A percentile compares a stretch with the other conserved stretches of the same genome.
Conservation (phyloP, 139 green algal genomes). For the Chlorella ohadii region DNA sequence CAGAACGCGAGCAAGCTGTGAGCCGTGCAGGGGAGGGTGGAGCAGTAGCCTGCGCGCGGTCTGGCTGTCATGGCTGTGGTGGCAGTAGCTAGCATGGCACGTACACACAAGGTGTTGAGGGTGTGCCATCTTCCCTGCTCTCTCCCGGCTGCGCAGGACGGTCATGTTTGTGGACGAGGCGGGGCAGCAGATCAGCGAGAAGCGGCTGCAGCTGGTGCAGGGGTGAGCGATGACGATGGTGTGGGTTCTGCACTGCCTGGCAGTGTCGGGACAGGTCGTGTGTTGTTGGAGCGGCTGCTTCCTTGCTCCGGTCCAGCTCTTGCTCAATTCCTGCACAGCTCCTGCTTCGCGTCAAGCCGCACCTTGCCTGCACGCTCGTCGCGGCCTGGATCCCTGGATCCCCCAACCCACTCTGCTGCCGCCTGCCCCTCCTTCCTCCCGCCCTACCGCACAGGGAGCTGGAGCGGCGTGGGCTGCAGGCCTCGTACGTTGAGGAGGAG, state of each 20-base stretch:
- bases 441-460: conserved; percentile 22
- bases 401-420: too few relatives aligned
- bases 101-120: not conserved
- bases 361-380: too few relatives aligned
- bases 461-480: conserved; percentile 1
- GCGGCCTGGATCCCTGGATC: too few relatives aligned
- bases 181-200: conserved; percentile 27
- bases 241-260: too few relatives aligned
- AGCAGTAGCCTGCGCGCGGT: too few relatives aligned
- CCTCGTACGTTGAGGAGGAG: conserved; percentile 37
- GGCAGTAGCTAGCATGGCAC: not conserved
- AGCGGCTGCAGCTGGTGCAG: conserved; percentile 32
- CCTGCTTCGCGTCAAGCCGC: too few relatives aligned
- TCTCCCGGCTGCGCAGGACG: conserved; percentile 21
- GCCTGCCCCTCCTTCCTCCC: too few relatives aligned
- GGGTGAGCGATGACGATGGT: not conserved
- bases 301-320: too few relatives aligned
- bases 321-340: too few relatives aligned
- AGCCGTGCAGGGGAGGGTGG: not conserved
- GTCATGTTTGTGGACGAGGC: conserved; percentile 50
- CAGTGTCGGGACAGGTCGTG: too few relatives aligned
- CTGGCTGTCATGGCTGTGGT: not conserved
- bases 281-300: too few relatives aligned
- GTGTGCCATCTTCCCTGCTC: not conserved
- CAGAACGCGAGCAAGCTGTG: conserved; percentile 20